A percentile compares a stretch with the other conserved stretches of the same genome.
Evolutionary conservation across 2,329 filamentous ascomycete species (phyloP).

Genomic region (Claviceps maximensis): DNA sequence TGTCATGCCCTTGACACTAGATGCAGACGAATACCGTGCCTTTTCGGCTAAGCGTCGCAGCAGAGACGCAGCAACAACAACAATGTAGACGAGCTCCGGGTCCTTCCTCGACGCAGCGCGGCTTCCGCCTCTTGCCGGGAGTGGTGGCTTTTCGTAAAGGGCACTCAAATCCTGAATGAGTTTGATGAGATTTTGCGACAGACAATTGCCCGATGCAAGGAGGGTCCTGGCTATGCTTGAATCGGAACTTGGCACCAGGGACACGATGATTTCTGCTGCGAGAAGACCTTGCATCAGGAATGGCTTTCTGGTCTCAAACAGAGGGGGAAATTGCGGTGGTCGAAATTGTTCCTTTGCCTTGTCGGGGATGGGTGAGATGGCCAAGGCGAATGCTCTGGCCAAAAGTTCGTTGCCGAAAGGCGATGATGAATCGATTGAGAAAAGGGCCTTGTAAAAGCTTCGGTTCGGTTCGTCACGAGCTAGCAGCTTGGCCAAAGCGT

Average conservation of each 20-base stretch:
- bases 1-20: constrained; percentile 38
- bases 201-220: constrained; percentile 73
- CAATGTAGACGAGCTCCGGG: constrained; percentile 46
- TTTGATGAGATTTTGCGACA: constrained; percentile 65
- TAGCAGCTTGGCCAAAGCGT: constrained; percentile 80
- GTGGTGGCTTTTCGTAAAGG: constrained; percentile 33
- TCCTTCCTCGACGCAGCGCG: constrained; percentile 28
- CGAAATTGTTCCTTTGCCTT: constrained; percentile 37
- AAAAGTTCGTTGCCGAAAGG: constrained; percentile 63
- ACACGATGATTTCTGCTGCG: constrained; percentile 76
- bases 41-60: constrained; percentile 59
- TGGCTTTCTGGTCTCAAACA: constrained; percentile 74
- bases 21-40: constrained; percentile 41
- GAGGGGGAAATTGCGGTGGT: constrained; percentile 45
- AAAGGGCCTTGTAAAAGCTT: constrained; percentile 69
- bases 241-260: constrained; percentile 59
- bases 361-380: constrained; percentile 74
- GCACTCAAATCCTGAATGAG: constrained; percentile 60
- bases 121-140: constrained; percentile 13
- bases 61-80: constrained; percentile 53
- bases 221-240: constrained; percentile 60
- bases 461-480: constrained; percentile 90
- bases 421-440: constrained; percentile 55
- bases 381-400: constrained; percentile 74
- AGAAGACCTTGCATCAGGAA: constrained; percentile 86